phyloP scores from a whole-genome alignment of 306 rosid genomes.

The Erythrophleum fordii region DNA sequence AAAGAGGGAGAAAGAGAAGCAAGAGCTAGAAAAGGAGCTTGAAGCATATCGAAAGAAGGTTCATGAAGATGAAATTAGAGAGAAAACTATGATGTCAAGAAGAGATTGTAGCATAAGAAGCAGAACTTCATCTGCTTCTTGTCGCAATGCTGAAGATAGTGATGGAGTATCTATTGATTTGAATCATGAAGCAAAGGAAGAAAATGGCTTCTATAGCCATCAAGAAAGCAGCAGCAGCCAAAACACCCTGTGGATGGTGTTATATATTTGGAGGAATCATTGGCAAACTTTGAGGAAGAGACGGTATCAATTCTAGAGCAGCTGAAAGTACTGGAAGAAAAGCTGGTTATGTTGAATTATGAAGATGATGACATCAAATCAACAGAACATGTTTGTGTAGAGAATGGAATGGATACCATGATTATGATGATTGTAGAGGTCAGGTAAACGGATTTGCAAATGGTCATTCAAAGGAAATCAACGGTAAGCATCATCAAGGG shows the following conservation, averaged over 20 bases:
- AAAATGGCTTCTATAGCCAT: slow-evolving; percentile 53
- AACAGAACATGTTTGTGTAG: slow-evolving; percentile 44
- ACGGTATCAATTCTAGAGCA: slow-evolving; percentile 82
- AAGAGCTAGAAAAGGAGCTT: slow-evolving; percentile 80
- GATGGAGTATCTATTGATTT: slow-evolving; percentile 77
- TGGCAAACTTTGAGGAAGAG: slow-evolving; percentile 88
- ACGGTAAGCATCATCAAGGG: slow-evolving; percentile 68
- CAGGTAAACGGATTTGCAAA: slow-evolving; percentile 62
- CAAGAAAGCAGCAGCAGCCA: slow-evolving; percentile 59
- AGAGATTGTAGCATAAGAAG: slow-evolving; percentile 69
- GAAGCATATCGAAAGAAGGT: slow-evolving; percentile 73
- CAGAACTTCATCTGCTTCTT: slow-evolving; percentile 71
- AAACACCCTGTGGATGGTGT: slow-evolving; percentile 81
- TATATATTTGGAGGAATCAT: slow-evolving; percentile 72
- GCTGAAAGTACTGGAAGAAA: slow-evolving; percentile 82
- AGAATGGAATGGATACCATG: slow-evolving; percentile 76
- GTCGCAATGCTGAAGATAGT: slow-evolving; percentile 85
- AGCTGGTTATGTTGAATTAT: slow-evolving; percentile 69
- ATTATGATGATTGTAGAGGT: slow-evolving; percentile 40
- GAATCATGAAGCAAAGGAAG: slow-evolving; percentile 73
- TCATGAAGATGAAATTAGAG: slow-evolving; percentile 76
- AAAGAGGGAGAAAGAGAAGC: slow-evolving; percentile 92
- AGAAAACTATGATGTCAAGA: slow-evolving; percentile 60
- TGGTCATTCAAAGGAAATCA: slow-evolving; percentile 64
- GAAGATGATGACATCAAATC: slow-evolving; percentile 62